Base-by-base conservation (phyloP, 257 asterid genomes). In the Nicotiana attenuata region DNA sequence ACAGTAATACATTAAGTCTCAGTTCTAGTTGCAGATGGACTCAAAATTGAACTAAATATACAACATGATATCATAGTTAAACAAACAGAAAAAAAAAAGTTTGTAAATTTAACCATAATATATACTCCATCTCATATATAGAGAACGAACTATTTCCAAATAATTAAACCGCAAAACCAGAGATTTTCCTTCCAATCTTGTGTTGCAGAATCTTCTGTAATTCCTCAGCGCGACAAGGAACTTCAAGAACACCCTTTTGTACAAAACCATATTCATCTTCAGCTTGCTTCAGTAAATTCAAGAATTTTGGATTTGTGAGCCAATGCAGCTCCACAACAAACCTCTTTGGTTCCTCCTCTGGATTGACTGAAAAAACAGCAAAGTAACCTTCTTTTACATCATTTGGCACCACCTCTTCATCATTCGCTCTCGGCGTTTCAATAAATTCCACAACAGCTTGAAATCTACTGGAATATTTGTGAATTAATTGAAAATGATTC, bases 181-280 rank as follows among this genome's bases (percentile, higher is more conserved):
- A 1, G n/a, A 13, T 53, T 1, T 53, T 53, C n/a, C n/a, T 7
- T 38, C 10, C 47, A 38, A 7, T 7, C 10, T 38, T 38, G 47
- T 1, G 47, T 7, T 7, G 47, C 47, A 38, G 47, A 38, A 38
- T 38, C 19, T 64, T 81, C 47, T 81, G 80, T 20, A 86, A 77
- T 26, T 86, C 89, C 60, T 71, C 82, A 0, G 89, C 84, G 2
- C 22, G 57, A 80, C 89, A 86, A 24, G 87, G 89, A 17, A 83
- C 80, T 17, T 77, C 68, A 83, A 86, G 89, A 83, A 77, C 89
- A 24, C 87, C 87, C 5, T 53, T 55, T 75, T 82, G 88, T 26
- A 0, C 2, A 22, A 85, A 85, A 50, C 88, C 88, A 69, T 83
- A 86, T 65, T 86, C 89, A 33, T 81, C 87, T 86, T 83, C 87